These are phyloP conservation scores for Sarocladium kiliense DNA, from an alignment of 2,329 filamentous ascomycete genomes.

Conservation along the genomic window DNA sequence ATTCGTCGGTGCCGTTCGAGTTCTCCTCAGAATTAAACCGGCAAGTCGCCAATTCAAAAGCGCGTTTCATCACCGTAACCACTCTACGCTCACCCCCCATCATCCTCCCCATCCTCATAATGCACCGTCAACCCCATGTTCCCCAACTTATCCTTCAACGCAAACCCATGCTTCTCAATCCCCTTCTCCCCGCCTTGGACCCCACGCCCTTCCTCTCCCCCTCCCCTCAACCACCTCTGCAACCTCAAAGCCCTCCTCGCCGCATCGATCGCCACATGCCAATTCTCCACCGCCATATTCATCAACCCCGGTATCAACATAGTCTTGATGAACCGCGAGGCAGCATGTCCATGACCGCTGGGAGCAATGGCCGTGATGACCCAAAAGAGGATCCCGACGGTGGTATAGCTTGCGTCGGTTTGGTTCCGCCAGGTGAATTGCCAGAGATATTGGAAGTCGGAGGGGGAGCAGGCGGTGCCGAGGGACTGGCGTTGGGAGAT, in stretches of 20 bases:
- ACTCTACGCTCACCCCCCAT: conserved; percentile 1
- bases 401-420: conserved; percentile 38
- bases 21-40: no score
- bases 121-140: conserved; percentile 2
- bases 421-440: conserved; percentile 40
- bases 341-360: conserved; percentile 30
- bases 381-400: conserved; percentile 46
- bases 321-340: conserved; percentile 41
- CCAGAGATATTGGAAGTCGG: conserved; percentile 38
- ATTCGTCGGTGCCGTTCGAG: no score
- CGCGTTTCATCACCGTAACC: no score
- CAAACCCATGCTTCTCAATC: conserved; percentile 21
- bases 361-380: conserved; percentile 37
- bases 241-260: conserved; percentile 32
- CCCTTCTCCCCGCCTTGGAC: conserved; percentile 17
- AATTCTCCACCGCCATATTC: conserved; percentile 43
- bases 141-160: conserved; percentile 16
- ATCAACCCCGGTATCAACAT: conserved; percentile 37
- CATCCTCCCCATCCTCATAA: conserved; percentile 10
- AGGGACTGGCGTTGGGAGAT: conserved; percentile 38
- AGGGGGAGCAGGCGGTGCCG: conserved; percentile 29
- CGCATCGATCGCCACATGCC: conserved; percentile 36
- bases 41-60: no score
- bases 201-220: conserved; percentile 10
- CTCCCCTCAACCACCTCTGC: conserved; percentile 36